Conservation (phyloP, 768 basidiomycete genomes). For the Tremella mesenterica region DNA sequence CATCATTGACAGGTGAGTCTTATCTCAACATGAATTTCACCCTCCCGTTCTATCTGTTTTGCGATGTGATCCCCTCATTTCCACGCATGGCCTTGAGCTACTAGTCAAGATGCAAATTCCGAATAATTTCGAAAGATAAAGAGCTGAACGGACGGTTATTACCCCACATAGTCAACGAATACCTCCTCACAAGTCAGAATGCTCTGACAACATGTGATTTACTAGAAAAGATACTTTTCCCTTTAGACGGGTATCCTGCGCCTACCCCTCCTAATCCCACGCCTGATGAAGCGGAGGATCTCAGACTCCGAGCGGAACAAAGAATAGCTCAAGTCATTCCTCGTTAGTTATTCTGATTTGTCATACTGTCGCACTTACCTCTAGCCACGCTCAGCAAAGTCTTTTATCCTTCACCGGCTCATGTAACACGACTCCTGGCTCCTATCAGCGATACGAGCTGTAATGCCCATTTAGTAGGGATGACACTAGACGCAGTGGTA, state of each 20-base stretch:
- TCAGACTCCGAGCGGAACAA: slow-evolving; percentile 49
- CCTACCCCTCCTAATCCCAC: slow-evolving; percentile 66
- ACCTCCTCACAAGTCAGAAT: slow-evolving; percentile 52
- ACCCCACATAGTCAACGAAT: slow-evolving; percentile 56
- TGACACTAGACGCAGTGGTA: slow-evolving; percentile 66
- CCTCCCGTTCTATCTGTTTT: neutral
- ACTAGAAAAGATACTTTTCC: slow-evolving; percentile 68
- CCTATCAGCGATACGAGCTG: slow-evolving; percentile 50
- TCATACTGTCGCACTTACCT: neutral
- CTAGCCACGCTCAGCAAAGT: neutral
- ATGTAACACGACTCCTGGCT: slow-evolving; percentile 34
- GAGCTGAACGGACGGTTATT: slow-evolving; percentile 52
- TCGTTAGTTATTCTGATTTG: slow-evolving; percentile 23
- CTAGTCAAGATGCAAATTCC: too few species aligned
- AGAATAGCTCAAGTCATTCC: slow-evolving; percentile 49
- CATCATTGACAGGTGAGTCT: slow-evolving; percentile 24
- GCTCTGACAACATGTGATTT: slow-evolving; percentile 53
- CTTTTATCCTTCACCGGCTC: slow-evolving; percentile 1
- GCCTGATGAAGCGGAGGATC: slow-evolving; percentile 60
- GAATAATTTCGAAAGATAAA: neutral
- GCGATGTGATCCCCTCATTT: neutral
- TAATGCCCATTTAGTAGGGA: slow-evolving; percentile 67
- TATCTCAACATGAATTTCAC: neutral
- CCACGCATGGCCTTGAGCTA: too few species aligned
- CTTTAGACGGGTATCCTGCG: slow-evolving; percentile 66